Conservation (phyloP, 495 filamentous ascomycete genomes). For the Parachaetomium inaequale region DNA sequence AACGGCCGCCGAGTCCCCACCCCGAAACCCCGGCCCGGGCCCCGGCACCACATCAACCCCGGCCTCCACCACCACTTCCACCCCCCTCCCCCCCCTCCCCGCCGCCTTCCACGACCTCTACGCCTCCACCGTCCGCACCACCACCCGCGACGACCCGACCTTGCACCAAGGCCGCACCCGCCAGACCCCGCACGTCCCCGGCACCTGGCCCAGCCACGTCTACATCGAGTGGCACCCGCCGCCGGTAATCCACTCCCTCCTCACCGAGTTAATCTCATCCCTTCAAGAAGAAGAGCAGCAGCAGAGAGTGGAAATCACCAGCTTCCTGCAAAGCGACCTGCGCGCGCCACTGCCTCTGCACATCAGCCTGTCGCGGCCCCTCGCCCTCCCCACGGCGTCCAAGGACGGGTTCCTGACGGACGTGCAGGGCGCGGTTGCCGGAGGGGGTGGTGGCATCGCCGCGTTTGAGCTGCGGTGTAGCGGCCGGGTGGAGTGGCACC, state of each 20-base stretch:
- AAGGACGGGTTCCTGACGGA: slow-evolving; percentile 58
- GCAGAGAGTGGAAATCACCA: slow-evolving; percentile 41
- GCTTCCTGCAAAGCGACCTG: slow-evolving; percentile 70
- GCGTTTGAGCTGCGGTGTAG: slow-evolving; percentile 36
- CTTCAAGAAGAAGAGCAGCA: slow-evolving; percentile 24
- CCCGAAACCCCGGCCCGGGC: background rate
- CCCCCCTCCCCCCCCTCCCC: slow-evolving; percentile 72
- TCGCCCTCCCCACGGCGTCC: slow-evolving; percentile 62
- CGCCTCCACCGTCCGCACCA: slow-evolving; percentile 69
- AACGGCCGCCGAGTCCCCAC: background rate
- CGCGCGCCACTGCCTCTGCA: slow-evolving; percentile 79
- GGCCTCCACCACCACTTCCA: slow-evolving; percentile 24
- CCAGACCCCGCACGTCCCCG: slow-evolving; percentile 76
- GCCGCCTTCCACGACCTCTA: slow-evolving; percentile 84
- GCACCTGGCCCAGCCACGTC: slow-evolving; percentile 89
- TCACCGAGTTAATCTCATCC: slow-evolving; percentile 51
- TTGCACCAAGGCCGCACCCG: slow-evolving; percentile 83
- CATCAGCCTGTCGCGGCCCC: slow-evolving; percentile 77
- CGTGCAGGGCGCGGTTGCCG: slow-evolving; percentile 32
- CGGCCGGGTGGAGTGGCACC: slow-evolving; percentile 39
- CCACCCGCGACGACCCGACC: slow-evolving; percentile 72
- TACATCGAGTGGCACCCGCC: slow-evolving; percentile 89
- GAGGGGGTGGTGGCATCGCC: slow-evolving; percentile 19
- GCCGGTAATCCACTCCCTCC: slow-evolving; percentile 48
- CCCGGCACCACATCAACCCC: background rate